These are phyloP conservation scores for Pseudogymnoascus sp. DNA, from an alignment of 2,329 filamentous ascomycete species.

Conservation along the genomic window DNA sequence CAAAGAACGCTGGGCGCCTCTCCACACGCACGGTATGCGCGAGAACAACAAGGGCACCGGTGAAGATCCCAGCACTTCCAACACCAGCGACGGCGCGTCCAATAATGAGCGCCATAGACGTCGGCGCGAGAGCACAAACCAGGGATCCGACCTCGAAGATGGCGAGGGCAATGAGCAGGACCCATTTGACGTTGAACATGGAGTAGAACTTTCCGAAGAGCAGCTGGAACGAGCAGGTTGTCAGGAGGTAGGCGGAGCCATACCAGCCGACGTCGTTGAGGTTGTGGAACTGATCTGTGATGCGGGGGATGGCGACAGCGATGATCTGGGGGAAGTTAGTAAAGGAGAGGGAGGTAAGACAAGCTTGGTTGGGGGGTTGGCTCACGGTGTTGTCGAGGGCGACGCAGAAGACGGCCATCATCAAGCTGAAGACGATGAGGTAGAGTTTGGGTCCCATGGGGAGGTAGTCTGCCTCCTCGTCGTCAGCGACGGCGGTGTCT, in stretches of 20 bases:
- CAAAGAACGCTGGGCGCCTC: slow-evolving; percentile 17
- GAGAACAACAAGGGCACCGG: slow-evolving; percentile 24
- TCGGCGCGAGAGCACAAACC: slow-evolving; percentile 23
- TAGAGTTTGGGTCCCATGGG: slow-evolving; percentile 15
- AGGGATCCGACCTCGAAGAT: slow-evolving; percentile 27
- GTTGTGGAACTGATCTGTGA: slow-evolving; percentile 20
- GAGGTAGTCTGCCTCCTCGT: not conserved
- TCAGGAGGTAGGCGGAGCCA: slow-evolving; percentile 29
- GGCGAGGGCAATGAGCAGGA: slow-evolving; percentile 19
- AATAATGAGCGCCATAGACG: slow-evolving; percentile 25
- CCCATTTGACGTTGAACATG: slow-evolving; percentile 24
- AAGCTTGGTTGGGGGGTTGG: too few relatives aligned
- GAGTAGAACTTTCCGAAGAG: slow-evolving; percentile 22
- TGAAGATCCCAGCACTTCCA: slow-evolving; percentile 24
- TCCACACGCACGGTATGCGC: slow-evolving; percentile 19
- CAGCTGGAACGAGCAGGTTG: slow-evolving; percentile 21
- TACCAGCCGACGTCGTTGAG: slow-evolving; percentile 29
- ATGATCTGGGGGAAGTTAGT: slow-evolving; percentile 21
- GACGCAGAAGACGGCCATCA: slow-evolving; percentile 37
- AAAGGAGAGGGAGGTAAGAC: too few relatives aligned
- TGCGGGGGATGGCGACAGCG: slow-evolving; percentile 15
- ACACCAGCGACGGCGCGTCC: slow-evolving; percentile 26
- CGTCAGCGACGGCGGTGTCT: not conserved
- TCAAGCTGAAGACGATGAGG: slow-evolving; percentile 36
- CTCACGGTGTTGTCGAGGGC: slow-evolving; percentile 32